Conservation (phyloP, 306 rosid species). For the Glycine soja region DNA sequence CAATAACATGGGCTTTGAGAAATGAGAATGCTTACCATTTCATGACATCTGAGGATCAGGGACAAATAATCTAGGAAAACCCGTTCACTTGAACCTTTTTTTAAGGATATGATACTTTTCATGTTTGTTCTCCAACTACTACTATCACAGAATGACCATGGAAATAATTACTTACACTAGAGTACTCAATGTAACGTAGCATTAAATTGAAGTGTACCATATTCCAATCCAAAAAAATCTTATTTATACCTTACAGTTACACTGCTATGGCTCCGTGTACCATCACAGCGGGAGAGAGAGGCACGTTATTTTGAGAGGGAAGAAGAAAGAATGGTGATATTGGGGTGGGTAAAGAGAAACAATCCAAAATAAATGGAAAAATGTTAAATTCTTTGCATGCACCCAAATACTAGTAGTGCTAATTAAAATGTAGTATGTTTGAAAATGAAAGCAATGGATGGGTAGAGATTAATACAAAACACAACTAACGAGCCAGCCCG, state of each 20-base stretch:
- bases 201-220: background rate
- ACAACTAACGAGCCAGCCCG: slow-evolving; percentile 35
- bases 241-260: slow-evolving; percentile 13
- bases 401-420: background rate
- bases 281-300: background rate
- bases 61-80: background rate
- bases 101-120: background rate
- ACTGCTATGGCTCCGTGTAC: slow-evolving; percentile 25
- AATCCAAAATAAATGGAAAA: background rate
- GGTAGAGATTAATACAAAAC: slow-evolving; percentile 19
- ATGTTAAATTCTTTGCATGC: slow-evolving; percentile 7
- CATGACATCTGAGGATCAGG: background rate
- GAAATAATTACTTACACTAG: background rate
- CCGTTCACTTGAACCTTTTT: background rate
- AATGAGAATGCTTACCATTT: slow-evolving; percentile 1
- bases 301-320: background rate
- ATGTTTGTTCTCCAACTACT: background rate
- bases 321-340: background rate
- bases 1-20: background rate
- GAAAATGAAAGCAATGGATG: slow-evolving; percentile 9
- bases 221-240: background rate
- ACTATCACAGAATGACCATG: background rate
- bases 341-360: background rate
- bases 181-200: background rate
- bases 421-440: too few species aligned